A percentile compares a stretch with the other conserved stretches of the same genome.
phyloP scores from a whole-genome alignment of 2,329 filamentous ascomycete species.

The Verticillium nonalfalfae region DNA sequence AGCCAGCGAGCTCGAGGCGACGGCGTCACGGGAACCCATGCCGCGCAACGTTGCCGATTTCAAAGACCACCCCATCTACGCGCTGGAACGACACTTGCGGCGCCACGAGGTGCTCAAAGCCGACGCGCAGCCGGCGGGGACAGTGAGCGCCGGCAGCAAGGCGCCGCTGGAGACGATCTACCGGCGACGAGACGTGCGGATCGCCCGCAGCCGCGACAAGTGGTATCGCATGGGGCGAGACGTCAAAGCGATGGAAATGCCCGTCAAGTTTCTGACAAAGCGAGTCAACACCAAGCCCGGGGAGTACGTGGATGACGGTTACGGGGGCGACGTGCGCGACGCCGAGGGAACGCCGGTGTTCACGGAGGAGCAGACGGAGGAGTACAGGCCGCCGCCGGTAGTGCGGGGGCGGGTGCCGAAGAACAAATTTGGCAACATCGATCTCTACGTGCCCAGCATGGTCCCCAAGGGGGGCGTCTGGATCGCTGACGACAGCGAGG shows the following conservation, averaged over 20 bases:
- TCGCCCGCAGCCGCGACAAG: constrained; percentile 72
- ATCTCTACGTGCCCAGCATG: constrained; percentile 90
- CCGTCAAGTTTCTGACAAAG: constrained; percentile 66
- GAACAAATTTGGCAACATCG: constrained; percentile 91
- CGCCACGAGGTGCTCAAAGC: constrained; percentile 78
- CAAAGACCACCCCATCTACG: constrained; percentile 78
- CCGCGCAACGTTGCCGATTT: constrained; percentile 82
- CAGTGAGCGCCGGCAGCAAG: constrained; percentile 62
- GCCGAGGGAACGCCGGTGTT: constrained; percentile 52
- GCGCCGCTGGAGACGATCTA: constrained; percentile 70
- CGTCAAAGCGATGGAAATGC: constrained; percentile 71
- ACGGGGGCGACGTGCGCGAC: constrained; percentile 35
- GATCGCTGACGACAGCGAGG: constrained; percentile 39
- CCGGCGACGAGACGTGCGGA: constrained; percentile 71
- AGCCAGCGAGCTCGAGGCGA: constrained; percentile 64
- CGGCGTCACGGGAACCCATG: constrained; percentile 73
- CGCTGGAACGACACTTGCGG: constrained; percentile 76
- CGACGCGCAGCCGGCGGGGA: constrained; percentile 64
- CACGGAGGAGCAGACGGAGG: constrained; percentile 58
- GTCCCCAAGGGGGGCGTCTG: constrained; percentile 76
- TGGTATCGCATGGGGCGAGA: constrained; percentile 88
- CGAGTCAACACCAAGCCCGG: constrained; percentile 24
- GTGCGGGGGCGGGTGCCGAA: constrained; percentile 71
- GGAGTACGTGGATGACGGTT: constrained; percentile 28
- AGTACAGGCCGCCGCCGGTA: constrained; percentile 73